Base-by-base conservation (phyloP, 176 grass and related monocot species). In the Carex myosuroides region DNA sequence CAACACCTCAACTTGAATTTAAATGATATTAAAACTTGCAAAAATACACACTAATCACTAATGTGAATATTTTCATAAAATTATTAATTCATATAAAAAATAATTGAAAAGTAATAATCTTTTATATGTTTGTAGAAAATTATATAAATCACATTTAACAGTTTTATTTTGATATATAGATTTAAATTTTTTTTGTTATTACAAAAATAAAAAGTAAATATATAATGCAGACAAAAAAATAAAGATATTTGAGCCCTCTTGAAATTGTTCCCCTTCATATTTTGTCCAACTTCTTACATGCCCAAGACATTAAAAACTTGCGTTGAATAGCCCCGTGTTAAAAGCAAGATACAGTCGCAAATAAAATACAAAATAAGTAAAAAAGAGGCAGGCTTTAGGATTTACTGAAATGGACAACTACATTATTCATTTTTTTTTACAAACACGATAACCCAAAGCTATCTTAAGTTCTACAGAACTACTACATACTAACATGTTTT, bases 401-500 rank as follows among this genome's bases (percentile, higher is more conserved):
- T 70, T 75, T 53, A 13, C 42, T 29, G 46, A 52, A 13, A 24
- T 54, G n/a, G 71, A 75, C 44, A 24, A 74, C 71, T 54, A 75
- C 46, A 54, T 53, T 54, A 0, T 75, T 72, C 37, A 48, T 71
- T 75, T 26, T 26, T 59, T 74, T 75, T 24, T 75, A 75, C 71
- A 75, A 53, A 75, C 71, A 52, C 14, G 54, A 75, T 54, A 75
- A 21, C 48, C 21, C 71, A 13, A 29, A 75, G 46, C 46, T 75
- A 75, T 29, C 21, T 52, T 13, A 26, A 26, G 26, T 26, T 83
- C 80, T 83, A 83, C 60, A 83, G 18, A 62, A 39, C 32, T 67
- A 21, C 58, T 81, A 83, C 39, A 46, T 52, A 53, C 62, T 83
- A 83, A 52, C 17, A 67, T 66, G 58, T 64, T 62, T 81, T 26